These are phyloP conservation scores for Populus hybrid DNA, from an alignment of 441 rosid species.

Conservation along the genomic window DNA sequence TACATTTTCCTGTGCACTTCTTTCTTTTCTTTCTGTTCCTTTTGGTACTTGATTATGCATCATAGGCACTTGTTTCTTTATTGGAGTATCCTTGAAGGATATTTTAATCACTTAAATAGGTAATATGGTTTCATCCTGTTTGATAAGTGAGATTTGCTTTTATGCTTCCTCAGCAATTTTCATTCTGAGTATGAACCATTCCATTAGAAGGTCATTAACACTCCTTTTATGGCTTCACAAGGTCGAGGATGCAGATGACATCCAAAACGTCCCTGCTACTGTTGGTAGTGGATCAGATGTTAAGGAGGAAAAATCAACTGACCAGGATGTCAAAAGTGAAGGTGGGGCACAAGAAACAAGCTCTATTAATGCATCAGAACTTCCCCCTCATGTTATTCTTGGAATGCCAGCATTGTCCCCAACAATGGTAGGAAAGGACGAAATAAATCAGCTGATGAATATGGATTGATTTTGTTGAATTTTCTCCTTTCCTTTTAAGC, in stretches of 20 bases:
- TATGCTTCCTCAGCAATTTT: conserved; percentile 17
- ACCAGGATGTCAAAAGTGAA: conserved; percentile 36
- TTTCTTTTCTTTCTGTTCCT: not conserved
- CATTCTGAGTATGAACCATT: conserved; percentile 13
- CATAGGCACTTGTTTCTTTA: not conserved
- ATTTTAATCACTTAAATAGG: not conserved
- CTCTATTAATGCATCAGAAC: conserved; percentile 46
- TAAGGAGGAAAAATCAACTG: conserved; percentile 46
- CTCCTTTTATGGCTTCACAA: conserved; percentile 37
- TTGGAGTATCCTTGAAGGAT: not conserved
- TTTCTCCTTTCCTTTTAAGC: conserved; percentile 19
- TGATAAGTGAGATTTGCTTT: not conserved
- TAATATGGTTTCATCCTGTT: not conserved
- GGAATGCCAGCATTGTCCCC: conserved; percentile 99
- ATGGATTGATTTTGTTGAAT: conserved; percentile 18
- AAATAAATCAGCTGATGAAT: conserved; percentile 17
- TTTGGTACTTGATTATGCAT: not conserved
- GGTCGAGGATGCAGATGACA: conserved; percentile 93
- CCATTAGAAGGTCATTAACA: conserved; percentile 8
- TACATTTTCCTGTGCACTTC: not conserved
- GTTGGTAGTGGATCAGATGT: conserved; percentile 43
- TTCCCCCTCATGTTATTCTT: conserved; percentile 80
- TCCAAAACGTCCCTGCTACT: conserved; percentile 55
- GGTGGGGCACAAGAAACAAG: conserved; percentile 38
- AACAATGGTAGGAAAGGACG: conserved; percentile 68